Conservation (phyloP, 352 stramenopile genomes). For the Phytophthora pinifolia region DNA sequence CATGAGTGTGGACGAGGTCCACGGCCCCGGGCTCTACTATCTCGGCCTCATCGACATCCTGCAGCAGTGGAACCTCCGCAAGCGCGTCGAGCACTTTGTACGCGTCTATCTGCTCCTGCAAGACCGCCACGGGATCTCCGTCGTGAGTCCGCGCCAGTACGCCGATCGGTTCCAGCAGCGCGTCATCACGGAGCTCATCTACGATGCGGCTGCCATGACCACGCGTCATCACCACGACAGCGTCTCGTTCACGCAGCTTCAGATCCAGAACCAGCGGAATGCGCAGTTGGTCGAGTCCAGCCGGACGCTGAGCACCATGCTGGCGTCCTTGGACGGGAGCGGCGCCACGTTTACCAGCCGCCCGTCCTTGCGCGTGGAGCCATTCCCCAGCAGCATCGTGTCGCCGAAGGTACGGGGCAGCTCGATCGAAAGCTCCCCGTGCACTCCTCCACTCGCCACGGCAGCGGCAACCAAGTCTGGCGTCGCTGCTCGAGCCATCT, state of each 20-base stretch:
- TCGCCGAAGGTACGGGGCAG: conserved; percentile 18
- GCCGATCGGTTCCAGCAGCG: conserved; percentile 77
- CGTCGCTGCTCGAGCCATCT: conserved; percentile 1
- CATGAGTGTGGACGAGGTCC: conserved; percentile 85
- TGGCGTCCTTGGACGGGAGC: conserved; percentile 50
- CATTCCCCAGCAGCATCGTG: conserved; percentile 17
- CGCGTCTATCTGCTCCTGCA: conserved; percentile 72
- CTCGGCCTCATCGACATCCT: conserved; percentile 96
- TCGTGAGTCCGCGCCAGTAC: conserved; percentile 73
- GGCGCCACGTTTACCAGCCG: conserved; percentile 19
- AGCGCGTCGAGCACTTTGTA: conserved; percentile 87
- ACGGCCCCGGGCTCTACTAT: conserved; percentile 93
- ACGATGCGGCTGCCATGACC: conserved; percentile 38
- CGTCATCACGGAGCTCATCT: conserved; percentile 75
- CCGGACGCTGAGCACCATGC: conserved; percentile 47
- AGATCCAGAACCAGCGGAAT: conserved; percentile 47
- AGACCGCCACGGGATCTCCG: conserved; percentile 69
- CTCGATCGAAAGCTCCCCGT: conserved; percentile 8
- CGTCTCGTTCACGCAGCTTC: conserved; percentile 37
- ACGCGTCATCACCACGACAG: conserved; percentile 33
- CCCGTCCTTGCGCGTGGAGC: conserved; percentile 17
- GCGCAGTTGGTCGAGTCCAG: conserved; percentile 45
- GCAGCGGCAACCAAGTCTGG: conserved; percentile 1
- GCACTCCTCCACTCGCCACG: conserved; percentile 5
- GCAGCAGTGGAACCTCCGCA: conserved; percentile 93